These are phyloP conservation scores for Globisporangium yorkense DNA, from an alignment of 352 stramenopile genomes.

Conservation along the genomic window DNA sequence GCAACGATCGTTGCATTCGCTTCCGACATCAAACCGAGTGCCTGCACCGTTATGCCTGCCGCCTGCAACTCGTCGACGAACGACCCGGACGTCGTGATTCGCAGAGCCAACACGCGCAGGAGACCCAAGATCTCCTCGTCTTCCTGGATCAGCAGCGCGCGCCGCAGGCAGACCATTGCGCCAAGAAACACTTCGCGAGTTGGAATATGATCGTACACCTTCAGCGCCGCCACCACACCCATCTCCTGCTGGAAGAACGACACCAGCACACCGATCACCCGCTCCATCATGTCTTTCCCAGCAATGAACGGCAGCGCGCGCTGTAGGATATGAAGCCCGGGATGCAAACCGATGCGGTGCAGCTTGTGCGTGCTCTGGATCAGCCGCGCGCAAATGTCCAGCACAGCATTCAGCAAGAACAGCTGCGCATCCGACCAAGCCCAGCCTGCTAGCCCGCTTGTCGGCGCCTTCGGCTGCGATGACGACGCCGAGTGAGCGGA, in stretches of 20 bases:
- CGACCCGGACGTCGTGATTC: conserved; percentile 65
- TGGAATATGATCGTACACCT: conserved; percentile 58
- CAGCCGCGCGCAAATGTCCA: conserved; percentile 69
- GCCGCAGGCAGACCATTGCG: conserved; percentile 63
- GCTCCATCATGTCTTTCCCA: conserved; percentile 36
- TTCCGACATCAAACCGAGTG: conserved; percentile 51
- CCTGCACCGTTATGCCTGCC: conserved; percentile 43
- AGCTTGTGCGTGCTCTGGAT: conserved; percentile 75
- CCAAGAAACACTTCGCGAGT: conserved; percentile 77
- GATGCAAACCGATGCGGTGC: conserved; percentile 61
- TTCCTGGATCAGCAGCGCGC: conserved; percentile 52
- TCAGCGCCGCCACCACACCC: conserved; percentile 46
- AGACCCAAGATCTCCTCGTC: conserved; percentile 22
- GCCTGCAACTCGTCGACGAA: conserved; percentile 63
- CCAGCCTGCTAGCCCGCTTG: conserved; percentile 15
- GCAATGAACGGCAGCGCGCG: conserved; percentile 38
- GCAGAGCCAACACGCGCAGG: conserved; percentile 52
- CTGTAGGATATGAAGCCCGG: conserved; percentile 66
- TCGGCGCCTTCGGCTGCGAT: not conserved
- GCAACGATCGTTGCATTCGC: conserved; percentile 46
- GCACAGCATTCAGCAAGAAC: conserved; percentile 61
- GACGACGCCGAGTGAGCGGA: not conserved
- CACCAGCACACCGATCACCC: conserved; percentile 51
- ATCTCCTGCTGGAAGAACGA: conserved; percentile 78
- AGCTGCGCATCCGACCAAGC: conserved; percentile 58